A percentile compares a stretch with the other conserved stretches of the same genome.
Evolutionary conservation across 2,329 filamentous ascomycete genomes (phyloP).

Genomic region (Davidsoniella eucalypti): DNA sequence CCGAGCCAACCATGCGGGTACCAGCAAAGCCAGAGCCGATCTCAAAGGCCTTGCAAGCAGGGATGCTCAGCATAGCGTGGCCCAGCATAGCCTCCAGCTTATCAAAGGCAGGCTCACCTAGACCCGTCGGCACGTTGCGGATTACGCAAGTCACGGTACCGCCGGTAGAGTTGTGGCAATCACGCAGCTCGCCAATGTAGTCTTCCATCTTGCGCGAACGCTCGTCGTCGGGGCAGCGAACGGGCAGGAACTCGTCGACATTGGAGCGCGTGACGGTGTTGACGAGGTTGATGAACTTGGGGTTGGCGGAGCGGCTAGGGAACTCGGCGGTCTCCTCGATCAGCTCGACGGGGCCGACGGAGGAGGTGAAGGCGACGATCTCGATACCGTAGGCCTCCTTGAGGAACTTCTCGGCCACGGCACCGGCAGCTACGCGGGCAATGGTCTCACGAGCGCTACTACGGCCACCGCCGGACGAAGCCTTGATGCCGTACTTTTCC

Average conservation of each 20-base stretch:
- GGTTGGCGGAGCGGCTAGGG: conserved; percentile 56
- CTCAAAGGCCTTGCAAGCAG: conserved; percentile 90
- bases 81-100: conserved; percentile 85
- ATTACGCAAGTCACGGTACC: conserved; percentile 92
- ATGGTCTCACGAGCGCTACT: conserved; percentile 93
- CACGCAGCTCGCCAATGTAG: conserved; percentile 60
- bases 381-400: conserved; percentile 65
- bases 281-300: conserved; percentile 59
- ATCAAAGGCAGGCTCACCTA: conserved; percentile 90
- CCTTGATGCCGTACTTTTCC: conserved; percentile 92
- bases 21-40: conserved; percentile 86
- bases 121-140: conserved; percentile 63
- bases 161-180: conserved; percentile 74
- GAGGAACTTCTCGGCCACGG: conserved; percentile 88
- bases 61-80: conserved; percentile 90
- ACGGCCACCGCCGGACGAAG: conserved; percentile 74
- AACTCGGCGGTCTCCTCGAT: conserved; percentile 54
- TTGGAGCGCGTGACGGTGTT: conserved; percentile 54
- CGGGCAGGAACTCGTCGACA: conserved; percentile 73
- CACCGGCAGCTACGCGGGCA: conserved; percentile 76
- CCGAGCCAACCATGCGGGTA: conserved; percentile 70
- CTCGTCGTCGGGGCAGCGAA: conserved; percentile 63
- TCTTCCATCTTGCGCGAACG: conserved; percentile 58
- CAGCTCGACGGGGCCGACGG: conserved; percentile 62
- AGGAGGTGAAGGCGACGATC: conserved; percentile 80